A percentile compares a stretch with the other conserved stretches of the same genome.
phyloP scores from a whole-genome alignment of 2,329 filamentous ascomycete genomes.

The Ceratocystis cacaofunesta region DNA sequence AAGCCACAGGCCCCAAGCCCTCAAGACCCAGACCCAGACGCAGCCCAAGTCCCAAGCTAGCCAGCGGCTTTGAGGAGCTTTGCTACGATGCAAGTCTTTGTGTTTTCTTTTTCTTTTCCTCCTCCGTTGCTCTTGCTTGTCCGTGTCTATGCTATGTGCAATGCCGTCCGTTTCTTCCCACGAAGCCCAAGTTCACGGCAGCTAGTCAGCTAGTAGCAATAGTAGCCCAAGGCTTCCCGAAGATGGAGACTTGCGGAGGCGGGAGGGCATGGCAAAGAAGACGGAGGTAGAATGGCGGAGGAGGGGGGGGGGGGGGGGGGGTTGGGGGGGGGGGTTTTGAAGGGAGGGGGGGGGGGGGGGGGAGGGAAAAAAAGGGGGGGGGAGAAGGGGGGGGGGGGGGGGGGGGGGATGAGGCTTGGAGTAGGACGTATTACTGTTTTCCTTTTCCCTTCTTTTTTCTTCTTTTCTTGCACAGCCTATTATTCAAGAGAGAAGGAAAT shows the following conservation, averaged over 20 bases:
- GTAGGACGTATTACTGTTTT: neutral
- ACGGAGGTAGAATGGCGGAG: neutral
- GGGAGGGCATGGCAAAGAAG: neutral
- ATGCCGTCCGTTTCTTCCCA: neutral
- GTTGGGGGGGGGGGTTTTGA: no score
- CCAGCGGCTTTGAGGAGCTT: neutral
- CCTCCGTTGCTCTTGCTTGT: neutral
- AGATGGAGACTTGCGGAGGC: neutral
- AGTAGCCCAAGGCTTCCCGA: neutral
- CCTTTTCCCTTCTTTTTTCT: neutral
- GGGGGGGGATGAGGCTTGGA: neutral
- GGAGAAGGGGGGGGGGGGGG: neutral
- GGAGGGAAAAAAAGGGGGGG: no score
- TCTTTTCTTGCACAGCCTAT: neutral
- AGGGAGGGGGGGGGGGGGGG: no score
- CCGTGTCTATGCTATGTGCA: neutral
- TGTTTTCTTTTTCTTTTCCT: neutral
- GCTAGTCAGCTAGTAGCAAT: neutral
- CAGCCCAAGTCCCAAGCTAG: neutral
- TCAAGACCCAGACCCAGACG: no score
- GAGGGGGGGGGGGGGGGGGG: neutral
- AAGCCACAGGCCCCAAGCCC: no score
- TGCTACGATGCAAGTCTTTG: slow-evolving; percentile 4
- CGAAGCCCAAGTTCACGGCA: neutral
- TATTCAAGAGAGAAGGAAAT: neutral